These are phyloP conservation scores for Pythium rhizo-oryzae DNA, from an alignment of 352 stramenopile genomes.

Conservation along the genomic window DNA sequence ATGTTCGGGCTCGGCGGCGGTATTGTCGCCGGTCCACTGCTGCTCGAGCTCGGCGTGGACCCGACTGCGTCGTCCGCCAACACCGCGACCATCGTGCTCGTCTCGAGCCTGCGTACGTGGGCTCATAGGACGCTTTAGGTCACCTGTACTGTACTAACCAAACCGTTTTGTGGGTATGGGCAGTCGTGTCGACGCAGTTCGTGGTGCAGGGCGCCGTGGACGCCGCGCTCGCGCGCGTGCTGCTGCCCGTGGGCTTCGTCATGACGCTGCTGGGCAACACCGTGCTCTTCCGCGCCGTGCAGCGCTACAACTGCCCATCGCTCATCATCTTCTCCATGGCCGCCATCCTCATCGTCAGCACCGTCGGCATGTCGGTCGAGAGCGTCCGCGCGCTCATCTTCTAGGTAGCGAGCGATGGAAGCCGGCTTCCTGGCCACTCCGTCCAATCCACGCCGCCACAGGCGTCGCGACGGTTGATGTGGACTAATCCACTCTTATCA, in stretches of 20 bases:
- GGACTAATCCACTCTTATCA: conserved; percentile 19
- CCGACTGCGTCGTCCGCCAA: conserved; percentile 85
- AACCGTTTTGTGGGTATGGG: background rate
- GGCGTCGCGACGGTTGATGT: conserved; percentile 24
- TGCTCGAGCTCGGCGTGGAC: conserved; percentile 94
- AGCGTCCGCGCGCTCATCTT: conserved; percentile 35
- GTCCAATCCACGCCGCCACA: conserved; percentile 18
- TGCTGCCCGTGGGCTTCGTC: conserved; percentile 60
- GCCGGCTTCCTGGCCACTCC: too few species aligned
- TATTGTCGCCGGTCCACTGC: conserved; percentile 94
- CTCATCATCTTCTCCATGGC: conserved; percentile 76
- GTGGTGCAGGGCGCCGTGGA: conserved; percentile 54
- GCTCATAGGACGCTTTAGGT: background rate
- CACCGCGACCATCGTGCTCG: conserved; percentile 78
- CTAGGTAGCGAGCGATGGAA: background rate
- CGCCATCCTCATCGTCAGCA: conserved; percentile 57
- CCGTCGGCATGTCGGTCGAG: conserved; percentile 64
- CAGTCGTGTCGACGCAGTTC: conserved; percentile 43
- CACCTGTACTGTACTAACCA: background rate
- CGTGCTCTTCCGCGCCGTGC: conserved; percentile 47
- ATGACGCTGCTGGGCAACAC: conserved; percentile 57
- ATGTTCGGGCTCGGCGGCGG: conserved; percentile 96
- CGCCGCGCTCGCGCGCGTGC: conserved; percentile 39
- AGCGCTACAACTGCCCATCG: conserved; percentile 60
- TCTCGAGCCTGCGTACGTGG: conserved; percentile 63